Conservation (phyloP, 148 eudicot genomes). For the Rhododendron mucronatum region DNA sequence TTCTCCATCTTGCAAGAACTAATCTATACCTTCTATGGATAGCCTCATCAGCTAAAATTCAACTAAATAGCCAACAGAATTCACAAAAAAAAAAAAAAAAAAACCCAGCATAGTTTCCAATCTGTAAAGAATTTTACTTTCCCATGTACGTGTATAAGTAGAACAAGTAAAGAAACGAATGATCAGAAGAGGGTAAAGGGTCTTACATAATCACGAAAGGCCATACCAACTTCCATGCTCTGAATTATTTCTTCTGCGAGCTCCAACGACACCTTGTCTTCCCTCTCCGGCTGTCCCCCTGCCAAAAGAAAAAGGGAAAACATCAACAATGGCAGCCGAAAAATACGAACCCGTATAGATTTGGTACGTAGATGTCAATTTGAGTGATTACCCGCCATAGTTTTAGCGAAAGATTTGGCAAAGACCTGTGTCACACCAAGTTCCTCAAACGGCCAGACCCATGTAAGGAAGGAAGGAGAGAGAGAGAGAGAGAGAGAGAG, state of each 20-base stretch:
- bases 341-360: neutral
- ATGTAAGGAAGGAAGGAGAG: neutral
- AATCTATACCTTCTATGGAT: neutral
- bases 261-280: slow-evolving; percentile 81
- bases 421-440: neutral
- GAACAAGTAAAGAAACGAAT: neutral
- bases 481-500: too few species aligned
- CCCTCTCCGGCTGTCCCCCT: slow-evolving; percentile 58
- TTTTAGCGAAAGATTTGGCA: neutral
- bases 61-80: neutral
- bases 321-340: neutral
- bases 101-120: neutral
- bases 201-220: slow-evolving; percentile 87
- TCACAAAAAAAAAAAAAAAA: neutral
- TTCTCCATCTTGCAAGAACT: neutral
- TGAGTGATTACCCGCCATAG: slow-evolving; percentile 16
- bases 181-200: neutral
- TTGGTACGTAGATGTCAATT: neutral
- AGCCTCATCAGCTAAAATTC: neutral
- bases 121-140: neutral
- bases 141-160: neutral
- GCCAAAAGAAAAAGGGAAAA: neutral
- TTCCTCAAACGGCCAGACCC: neutral
- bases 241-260: slow-evolving; percentile 81
- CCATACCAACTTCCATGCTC: slow-evolving; percentile 99